A percentile compares a stretch with the other conserved stretches of the same genome.
These are phyloP conservation scores for Saturnispora mendoncae DNA, from an alignment of 805 yeast species.

Conservation along the genomic window DNA sequence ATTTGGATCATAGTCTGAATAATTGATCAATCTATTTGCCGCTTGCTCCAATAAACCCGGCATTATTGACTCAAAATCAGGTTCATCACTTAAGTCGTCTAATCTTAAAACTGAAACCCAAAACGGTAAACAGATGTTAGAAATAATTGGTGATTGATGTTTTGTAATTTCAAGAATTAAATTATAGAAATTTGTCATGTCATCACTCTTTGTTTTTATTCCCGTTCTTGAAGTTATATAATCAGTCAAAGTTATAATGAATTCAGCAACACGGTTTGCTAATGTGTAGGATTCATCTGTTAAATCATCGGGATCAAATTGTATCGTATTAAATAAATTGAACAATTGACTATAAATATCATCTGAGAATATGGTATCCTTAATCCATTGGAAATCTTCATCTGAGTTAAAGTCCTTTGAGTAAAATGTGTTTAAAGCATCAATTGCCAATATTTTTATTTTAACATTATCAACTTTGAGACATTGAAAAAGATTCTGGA, in stretches of 20 bases:
- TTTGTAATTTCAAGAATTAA: constrained; percentile 73
- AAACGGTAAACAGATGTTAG: constrained; percentile 84
- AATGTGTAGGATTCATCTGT: constrained; percentile 69
- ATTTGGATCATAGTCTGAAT: constrained; percentile 57
- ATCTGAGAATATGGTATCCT: constrained; percentile 67
- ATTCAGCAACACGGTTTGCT: constrained; percentile 83
- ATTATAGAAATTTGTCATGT: constrained; percentile 57
- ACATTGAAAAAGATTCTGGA: constrained; percentile 53
- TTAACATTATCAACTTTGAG: constrained; percentile 49
- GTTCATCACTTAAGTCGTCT: constrained; percentile 58
- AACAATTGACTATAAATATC: constrained; percentile 66
- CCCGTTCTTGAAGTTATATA: constrained; percentile 37
- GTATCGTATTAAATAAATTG: constrained; percentile 53
- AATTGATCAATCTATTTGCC: constrained; percentile 70
- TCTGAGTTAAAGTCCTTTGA: constrained; percentile 63
- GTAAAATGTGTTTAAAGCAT: constrained; percentile 81
- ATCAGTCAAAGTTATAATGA: constrained; percentile 81
- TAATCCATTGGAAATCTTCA: constrained; percentile 66
- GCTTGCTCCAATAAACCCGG: constrained; percentile 67
- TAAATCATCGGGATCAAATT: constrained; percentile 57
- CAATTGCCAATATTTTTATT: constrained; percentile 76
- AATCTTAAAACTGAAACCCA: constrained; percentile 88
- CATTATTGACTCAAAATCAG: constrained; percentile 45
- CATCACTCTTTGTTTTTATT: constrained; percentile 40
- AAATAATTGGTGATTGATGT: constrained; percentile 79